phyloP scores from a whole-genome alignment of 2,329 filamentous ascomycete species.

The Ophiostoma sp. region DNA sequence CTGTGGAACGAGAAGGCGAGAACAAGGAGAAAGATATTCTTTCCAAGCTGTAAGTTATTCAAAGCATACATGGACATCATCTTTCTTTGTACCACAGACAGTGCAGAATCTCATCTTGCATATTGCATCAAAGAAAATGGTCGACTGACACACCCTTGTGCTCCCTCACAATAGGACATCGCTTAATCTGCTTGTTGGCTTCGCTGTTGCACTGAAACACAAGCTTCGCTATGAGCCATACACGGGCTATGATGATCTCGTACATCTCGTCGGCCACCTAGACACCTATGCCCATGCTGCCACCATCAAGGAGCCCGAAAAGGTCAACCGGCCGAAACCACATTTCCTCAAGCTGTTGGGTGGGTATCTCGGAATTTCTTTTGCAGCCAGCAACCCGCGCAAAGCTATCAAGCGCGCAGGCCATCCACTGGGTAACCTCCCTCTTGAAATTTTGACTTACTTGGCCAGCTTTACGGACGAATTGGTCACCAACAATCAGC shows the following conservation, averaged over 20 bases:
- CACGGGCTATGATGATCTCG: conserved; percentile 62
- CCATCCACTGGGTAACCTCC: conserved; percentile 65
- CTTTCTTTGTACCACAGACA: neutral
- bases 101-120: conserved; percentile 20
- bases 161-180: conserved; percentile 40
- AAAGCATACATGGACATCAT: neutral
- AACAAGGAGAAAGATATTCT: conserved; percentile 59
- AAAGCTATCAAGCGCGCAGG: conserved; percentile 62
- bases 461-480: conserved; percentile 57
- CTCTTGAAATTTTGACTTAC: conserved; percentile 65
- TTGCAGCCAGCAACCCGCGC: conserved; percentile 64
- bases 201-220: conserved; percentile 64
- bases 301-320: conserved; percentile 37
- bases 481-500: conserved; percentile 46
- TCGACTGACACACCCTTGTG: conserved; percentile 16
- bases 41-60: conserved; percentile 47
- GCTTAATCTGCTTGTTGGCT: conserved; percentile 65
- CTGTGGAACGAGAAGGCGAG: conserved; percentile 55
- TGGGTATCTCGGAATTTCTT: conserved; percentile 62
- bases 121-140: neutral
- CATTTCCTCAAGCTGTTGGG: conserved; percentile 50
- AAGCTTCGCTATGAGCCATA: conserved; percentile 69
- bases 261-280: conserved; percentile 56
- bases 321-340: conserved; percentile 32
- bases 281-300: conserved; percentile 58